Conservation (phyloP, 2,329 filamentous ascomycete species). For the Claviceps sp. region DNA sequence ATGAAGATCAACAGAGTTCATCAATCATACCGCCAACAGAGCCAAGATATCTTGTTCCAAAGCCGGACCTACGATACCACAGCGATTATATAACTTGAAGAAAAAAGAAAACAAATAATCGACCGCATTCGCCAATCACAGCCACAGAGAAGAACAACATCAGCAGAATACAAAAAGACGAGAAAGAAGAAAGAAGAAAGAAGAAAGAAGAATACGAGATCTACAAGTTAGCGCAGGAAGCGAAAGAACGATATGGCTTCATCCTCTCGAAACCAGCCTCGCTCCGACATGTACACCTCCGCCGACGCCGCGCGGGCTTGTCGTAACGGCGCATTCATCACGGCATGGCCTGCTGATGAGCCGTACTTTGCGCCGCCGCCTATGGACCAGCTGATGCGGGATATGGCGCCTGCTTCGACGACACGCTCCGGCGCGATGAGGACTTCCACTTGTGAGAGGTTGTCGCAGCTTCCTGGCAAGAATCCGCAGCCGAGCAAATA, state of each 20-base stretch:
- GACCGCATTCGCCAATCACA: no score
- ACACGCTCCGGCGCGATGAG: neutral
- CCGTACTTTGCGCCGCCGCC: conserved; percentile 7
- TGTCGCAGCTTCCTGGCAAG: neutral
- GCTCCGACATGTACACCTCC: conserved; percentile 11
- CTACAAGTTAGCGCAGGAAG: neutral
- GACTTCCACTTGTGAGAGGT: neutral
- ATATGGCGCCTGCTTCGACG: neutral
- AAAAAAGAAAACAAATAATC: no score
- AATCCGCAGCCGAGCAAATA: neutral
- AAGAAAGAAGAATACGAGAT: neutral
- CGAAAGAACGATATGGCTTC: neutral
- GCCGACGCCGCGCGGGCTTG: conserved; percentile 12
- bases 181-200: neutral
- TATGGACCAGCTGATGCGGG: conserved; percentile 1
- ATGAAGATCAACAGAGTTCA: no score
- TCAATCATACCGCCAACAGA: no score
- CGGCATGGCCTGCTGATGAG: conserved; percentile 17
- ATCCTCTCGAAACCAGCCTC: neutral
- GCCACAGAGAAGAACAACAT: no score
- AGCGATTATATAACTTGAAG: no score
- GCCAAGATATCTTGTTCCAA: no score
- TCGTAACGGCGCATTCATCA: conserved; percentile 13
- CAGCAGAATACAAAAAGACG: no score
- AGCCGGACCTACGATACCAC: no score